Percentiles rank a stretch among this genome's conserved stretches.
These are phyloP conservation scores for Taiozyma sp. DNA, from an alignment of 1,139 yeast species.

Conservation along the genomic window DNA sequence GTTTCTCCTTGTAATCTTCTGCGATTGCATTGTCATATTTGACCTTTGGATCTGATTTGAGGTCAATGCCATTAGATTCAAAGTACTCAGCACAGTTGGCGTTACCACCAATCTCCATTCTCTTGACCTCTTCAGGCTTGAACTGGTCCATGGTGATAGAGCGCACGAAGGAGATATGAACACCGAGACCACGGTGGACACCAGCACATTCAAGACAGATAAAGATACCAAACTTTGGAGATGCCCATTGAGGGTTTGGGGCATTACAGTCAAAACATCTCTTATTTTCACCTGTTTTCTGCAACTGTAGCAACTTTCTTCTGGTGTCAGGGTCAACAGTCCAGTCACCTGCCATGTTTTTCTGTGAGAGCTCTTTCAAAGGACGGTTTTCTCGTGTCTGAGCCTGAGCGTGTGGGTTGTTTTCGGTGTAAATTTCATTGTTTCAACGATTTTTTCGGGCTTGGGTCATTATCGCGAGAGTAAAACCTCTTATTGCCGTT, in stretches of 20 bases:
- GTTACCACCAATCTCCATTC: constrained; percentile 97
- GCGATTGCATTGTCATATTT: constrained; percentile 90
- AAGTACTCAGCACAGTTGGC: constrained; percentile 69
- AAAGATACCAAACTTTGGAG: constrained; percentile 94
- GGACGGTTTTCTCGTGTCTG: neutral
- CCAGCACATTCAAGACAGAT: constrained; percentile 98
- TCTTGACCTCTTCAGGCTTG: constrained; percentile 80
- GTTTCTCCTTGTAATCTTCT: constrained; percentile 84
- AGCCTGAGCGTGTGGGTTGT: neutral
- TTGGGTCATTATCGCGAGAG: no score
- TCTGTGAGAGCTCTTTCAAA: neutral
- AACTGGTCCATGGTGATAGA: constrained; percentile 97
- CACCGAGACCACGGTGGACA: constrained; percentile 92
- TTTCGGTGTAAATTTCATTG: no score
- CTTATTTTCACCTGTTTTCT: constrained; percentile 78
- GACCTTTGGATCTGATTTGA: constrained; percentile 55
- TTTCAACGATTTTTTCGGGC: neutral
- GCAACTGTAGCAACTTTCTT: constrained; percentile 73
- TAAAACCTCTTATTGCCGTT: no score
- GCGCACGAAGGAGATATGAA: constrained; percentile 93
- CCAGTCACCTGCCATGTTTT: constrained; percentile 42
- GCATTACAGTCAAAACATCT: constrained; percentile 93
- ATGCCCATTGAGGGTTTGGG: constrained; percentile 98
- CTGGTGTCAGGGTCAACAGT: constrained; percentile 89
- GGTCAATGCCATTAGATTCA: constrained; percentile 67